Conservation (phyloP, 2,329 filamentous ascomycete species). For the Calonectria naviculata region DNA sequence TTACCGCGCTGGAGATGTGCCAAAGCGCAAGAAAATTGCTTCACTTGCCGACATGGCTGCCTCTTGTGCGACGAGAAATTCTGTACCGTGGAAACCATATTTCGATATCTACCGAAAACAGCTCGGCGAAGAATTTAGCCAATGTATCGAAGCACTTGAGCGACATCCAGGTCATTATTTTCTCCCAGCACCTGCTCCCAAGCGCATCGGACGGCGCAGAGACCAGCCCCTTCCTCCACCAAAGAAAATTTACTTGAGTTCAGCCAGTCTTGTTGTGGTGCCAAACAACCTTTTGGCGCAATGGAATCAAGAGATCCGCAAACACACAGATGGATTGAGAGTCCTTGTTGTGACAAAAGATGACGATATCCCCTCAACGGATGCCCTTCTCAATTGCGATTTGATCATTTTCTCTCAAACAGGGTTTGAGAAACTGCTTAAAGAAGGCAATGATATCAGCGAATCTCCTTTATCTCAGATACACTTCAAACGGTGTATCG, state of each 20-base stretch:
- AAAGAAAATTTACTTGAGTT: slow-evolving; percentile 70
- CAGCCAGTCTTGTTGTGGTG: slow-evolving; percentile 81
- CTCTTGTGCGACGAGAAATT: slow-evolving; percentile 71
- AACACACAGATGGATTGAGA: slow-evolving; percentile 77
- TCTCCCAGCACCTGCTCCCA: slow-evolving; percentile 57
- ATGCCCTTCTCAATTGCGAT: slow-evolving; percentile 75
- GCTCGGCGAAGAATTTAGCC: slow-evolving; percentile 60
- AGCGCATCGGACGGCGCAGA: slow-evolving; percentile 34
- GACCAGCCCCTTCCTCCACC: slow-evolving; percentile 42
- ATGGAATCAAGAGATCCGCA: slow-evolving; percentile 83
- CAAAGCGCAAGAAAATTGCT: slow-evolving; percentile 60
- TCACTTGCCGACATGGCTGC: slow-evolving; percentile 83
- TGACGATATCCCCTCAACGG: slow-evolving; percentile 65
- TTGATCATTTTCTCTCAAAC: slow-evolving; percentile 81
- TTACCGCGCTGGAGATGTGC: slow-evolving; percentile 57
- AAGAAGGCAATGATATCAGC: slow-evolving; percentile 43
- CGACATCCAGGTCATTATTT: slow-evolving; percentile 70
- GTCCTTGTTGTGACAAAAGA: slow-evolving; percentile 71
- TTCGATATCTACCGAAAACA: slow-evolving; percentile 63
- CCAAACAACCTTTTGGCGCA: slow-evolving; percentile 87
- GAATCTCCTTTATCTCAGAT: slow-evolving; percentile 74
- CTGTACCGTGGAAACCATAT: slow-evolving; percentile 76
- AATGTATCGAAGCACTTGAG: slow-evolving; percentile 67
- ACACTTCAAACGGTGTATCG: slow-evolving; percentile 89
- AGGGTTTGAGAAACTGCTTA: slow-evolving; percentile 73